Conservation (phyloP, 2,329 filamentous ascomycete genomes). For the Nectriaceae sp. region DNA sequence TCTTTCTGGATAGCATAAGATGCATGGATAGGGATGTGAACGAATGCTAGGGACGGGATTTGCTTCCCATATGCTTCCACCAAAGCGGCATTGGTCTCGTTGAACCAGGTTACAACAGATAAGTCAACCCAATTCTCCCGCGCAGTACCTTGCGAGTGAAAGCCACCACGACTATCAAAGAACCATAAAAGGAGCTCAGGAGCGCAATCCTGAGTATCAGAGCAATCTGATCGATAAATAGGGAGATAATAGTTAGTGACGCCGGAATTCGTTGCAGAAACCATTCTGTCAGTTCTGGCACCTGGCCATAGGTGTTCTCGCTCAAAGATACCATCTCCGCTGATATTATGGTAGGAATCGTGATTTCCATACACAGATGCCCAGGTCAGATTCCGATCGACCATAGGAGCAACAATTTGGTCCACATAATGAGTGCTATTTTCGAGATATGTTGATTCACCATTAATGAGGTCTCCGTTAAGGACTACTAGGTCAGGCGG, state of each 20-base stretch:
- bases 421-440: conserved; percentile 59
- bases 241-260: conserved; percentile 47
- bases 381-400: conserved; percentile 56
- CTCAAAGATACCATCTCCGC: conserved; percentile 16
- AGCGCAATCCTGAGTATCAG: conserved; percentile 22
- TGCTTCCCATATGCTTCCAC: conserved; percentile 25
- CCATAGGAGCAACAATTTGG: conserved; percentile 56
- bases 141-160: conserved; percentile 41
- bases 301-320: conserved; percentile 26
- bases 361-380: conserved; percentile 72
- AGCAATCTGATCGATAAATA: conserved; percentile 37
- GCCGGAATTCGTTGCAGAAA: conserved; percentile 25
- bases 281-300: conserved; percentile 26
- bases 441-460: conserved; percentile 56
- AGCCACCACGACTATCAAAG: conserved; percentile 65
- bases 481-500: conserved; percentile 61
- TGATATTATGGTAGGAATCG: conserved; percentile 56
- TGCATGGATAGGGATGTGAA: conserved; percentile 47
- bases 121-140: conserved; percentile 47
- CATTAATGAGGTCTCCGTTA: conserved; percentile 70
- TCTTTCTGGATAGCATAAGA: conserved; percentile 26
- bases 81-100: conserved; percentile 35
- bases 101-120: conserved; percentile 48
- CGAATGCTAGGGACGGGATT: conserved; percentile 50
- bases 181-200: conserved; percentile 62